A percentile compares a stretch with the other conserved stretches of the same genome.
These are phyloP conservation scores for Fomes fomentarius DNA, from an alignment of 1,284 basidiomycete species.

Conservation along the genomic window DNA sequence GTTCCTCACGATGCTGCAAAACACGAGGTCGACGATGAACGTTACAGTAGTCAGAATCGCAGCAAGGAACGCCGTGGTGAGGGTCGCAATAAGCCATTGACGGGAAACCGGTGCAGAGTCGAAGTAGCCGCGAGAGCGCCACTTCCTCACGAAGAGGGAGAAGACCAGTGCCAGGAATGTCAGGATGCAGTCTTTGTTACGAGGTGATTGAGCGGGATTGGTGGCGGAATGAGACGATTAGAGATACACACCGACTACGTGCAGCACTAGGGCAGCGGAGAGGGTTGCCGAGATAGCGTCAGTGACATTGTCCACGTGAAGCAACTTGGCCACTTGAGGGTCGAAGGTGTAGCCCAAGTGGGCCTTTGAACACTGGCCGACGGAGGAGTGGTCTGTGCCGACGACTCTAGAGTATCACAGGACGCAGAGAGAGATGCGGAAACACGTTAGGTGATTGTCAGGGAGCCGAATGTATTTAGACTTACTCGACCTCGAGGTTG, in stretches of 20 bases:
- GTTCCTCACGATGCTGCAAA: conserved; percentile 48
- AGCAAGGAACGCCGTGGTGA: conserved; percentile 34
- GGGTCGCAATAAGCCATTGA: conserved; percentile 18
- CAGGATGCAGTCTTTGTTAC: conserved; percentile 49
- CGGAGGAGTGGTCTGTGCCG: conserved; percentile 39
- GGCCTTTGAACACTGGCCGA: conserved; percentile 46
- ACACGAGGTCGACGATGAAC: conserved; percentile 58
- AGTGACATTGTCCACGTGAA: conserved; percentile 44
- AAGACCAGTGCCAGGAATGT: conserved; percentile 53
- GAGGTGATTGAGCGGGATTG: conserved; percentile 6
- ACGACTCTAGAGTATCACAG: conserved; percentile 38
- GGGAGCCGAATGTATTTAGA: conserved; percentile 15
- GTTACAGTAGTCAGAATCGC: conserved; percentile 50
- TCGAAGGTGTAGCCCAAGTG: conserved; percentile 59
- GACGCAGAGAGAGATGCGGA: conserved; percentile 10
- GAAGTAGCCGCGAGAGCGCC: conserved; percentile 30
- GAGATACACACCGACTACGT: conserved; percentile 48
- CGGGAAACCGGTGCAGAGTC: conserved; percentile 27
- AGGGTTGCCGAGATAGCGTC: conserved; percentile 45
- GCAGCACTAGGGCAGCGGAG: conserved; percentile 43
- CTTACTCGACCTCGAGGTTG: conserved; percentile 48
- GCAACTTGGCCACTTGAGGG: conserved; percentile 43
- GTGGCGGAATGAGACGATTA: conserved; percentile 1
- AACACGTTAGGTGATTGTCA: conserved; percentile 19
- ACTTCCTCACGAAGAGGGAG: conserved; percentile 49